Base-by-base conservation (phyloP, 805 yeast genomes). In the Starmerella bacillaris region DNA sequence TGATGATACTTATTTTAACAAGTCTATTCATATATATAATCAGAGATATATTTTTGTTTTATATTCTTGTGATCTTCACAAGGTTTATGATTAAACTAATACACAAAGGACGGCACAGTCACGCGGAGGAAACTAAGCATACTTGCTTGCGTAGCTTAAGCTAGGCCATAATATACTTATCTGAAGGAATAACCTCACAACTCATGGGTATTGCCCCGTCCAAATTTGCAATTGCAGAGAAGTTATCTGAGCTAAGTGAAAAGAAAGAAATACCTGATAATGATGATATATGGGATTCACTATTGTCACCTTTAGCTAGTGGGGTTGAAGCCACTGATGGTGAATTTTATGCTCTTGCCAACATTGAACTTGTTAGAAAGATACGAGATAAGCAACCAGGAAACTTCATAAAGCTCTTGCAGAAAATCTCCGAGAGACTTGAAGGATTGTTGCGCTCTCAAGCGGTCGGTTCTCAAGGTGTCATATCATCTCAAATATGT, bases 191-290 rank as follows among this genome's bases (percentile, higher is more conserved):
- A n/a, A n/a, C n/a, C n/a, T n/a, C n/a, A n/a, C n/a, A n/a, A n/a
- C n/a, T n/a, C 11, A 80, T 80, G 92, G 83, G 76, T 28, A 67
- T 74, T 21, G 60, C 74, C n/a, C 86, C 78, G 38, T 78, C 84
- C 18, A 74, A 65, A 48, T 57, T 68, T 26, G 59, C 61, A 36
- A 67, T 70, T 53, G 72, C 69, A 50, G 66, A 65, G 47, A 79
- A 72, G 47, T 67, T 78, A 41, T 64, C 65, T 48, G 60, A 63
- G 42, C 63, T 79, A 19, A 48, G 50, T 39, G 51, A 49, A 38
- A 45, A 39, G 12, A 37, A 43, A 4, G 52, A 51, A 14, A 49
- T 60, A 12, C 46, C 63, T 4, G 42, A 50, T 2, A 54, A 53
- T 22, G 65, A 58, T 39, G 48, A 49, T 1, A 38, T 49, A 9